These are phyloP conservation scores for Sporothrix brasiliensis DNA, from an alignment of 2,329 filamentous ascomycete genomes.

Conservation along the genomic window DNA sequence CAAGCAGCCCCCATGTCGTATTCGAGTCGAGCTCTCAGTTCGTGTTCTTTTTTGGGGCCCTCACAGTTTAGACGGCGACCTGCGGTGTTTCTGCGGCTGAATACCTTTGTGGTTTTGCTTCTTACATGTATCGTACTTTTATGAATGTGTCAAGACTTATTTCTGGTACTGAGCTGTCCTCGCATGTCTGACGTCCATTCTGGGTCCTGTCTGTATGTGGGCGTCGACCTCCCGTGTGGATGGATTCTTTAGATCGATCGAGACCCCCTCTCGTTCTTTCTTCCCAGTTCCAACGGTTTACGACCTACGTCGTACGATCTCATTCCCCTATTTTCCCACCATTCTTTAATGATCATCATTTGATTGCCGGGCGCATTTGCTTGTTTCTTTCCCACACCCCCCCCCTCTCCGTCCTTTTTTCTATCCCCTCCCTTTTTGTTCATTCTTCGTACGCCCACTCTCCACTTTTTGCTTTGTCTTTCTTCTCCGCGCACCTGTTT, in stretches of 20 bases:
- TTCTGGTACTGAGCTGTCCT: not conserved
- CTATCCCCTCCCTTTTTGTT: not conserved
- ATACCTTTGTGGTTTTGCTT: not conserved
- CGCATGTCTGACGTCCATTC: not conserved
- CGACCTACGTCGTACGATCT: not conserved
- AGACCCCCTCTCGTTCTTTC: conserved; percentile 3
- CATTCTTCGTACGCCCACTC: conserved; percentile 12
- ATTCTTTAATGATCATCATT: conserved; percentile 7
- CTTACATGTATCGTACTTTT: not conserved
- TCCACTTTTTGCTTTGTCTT: conserved; percentile 4
- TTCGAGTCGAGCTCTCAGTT: not conserved
- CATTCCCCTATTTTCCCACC: not conserved
- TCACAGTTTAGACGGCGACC: too few species aligned
- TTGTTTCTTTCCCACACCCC: not conserved
- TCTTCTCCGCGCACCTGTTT: not conserved
- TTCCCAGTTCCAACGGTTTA: not conserved
- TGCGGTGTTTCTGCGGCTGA: too few species aligned
- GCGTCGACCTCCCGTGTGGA: conserved; percentile 16
- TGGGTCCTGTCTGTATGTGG: not conserved
- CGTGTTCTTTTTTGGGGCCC: not conserved
- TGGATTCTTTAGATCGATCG: conserved; percentile 20
- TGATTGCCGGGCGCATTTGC: conserved; percentile 3
- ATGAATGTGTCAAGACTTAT: not conserved
- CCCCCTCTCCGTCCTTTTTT: not conserved
- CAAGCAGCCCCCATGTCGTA: not conserved